Base-by-base conservation (phyloP, 2,329 filamentous ascomycete species). In the Neophaeococcomyces aloes region DNA sequence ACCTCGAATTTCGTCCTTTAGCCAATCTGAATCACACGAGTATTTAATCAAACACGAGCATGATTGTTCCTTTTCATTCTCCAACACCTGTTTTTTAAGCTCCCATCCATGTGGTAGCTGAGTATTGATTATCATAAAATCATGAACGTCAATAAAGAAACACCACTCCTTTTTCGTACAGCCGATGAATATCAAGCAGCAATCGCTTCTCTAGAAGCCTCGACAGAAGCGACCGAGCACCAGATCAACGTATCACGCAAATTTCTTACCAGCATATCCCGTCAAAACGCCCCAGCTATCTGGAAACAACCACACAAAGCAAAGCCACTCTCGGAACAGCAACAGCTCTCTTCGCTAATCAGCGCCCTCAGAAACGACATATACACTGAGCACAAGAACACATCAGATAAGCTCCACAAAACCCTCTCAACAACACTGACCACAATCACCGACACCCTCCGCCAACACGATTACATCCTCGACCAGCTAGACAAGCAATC, bases 141-240 rank as follows among this genome's bases (percentile, higher is more conserved):
- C 13, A 38, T 19, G 11, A 14, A 11, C 11, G 14, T 3, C 10
- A 27, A 3, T 11, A 6, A 13, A 13, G 35, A 14, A 13, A 17
- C 19, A 7, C 10, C 25, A 3, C 10, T 23, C 7, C 10, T 4
- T 11, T 27, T 38, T 19, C 18, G 15, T 8, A n/a, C 7, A n/a
- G 19, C 13, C 2, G 43, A 46, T 7, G 47, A 51, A 21, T 31
- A 48, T 13, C 41, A 23, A 5, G 27, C 29, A 15, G 47, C 51
- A 7, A 53, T 45, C 32, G 25, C 33, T 13, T 45, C 44, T 7
- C 27, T 53, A 13, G 44, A 50, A 13, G 32, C 46, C 6, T 51
- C 48, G 7, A 53, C 50, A 10, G 30, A 14, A 17, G 27, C 44
- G 8, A 42, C 44, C 37, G 44, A 50, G 30, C 32, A 34, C 18